phyloP scores from a whole-genome alignment of 108 stramenopile species.

The Cyclotella baltica region DNA sequence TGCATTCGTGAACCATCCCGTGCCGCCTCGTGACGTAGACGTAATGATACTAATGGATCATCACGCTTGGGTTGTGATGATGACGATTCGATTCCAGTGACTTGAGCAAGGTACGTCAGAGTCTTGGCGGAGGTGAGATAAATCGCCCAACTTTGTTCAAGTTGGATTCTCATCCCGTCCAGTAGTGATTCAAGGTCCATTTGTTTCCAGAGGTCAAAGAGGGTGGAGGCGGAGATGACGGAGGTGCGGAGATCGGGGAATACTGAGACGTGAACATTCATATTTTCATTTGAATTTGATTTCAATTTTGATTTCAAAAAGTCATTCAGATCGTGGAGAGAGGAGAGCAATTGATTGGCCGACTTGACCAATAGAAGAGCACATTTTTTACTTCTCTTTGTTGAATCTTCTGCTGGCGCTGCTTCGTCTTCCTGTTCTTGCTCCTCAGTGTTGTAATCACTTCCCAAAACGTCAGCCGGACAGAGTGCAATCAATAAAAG shows the following conservation, averaged over 20 bases:
- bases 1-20: constrained; percentile 29
- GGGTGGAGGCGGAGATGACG: constrained; percentile 10
- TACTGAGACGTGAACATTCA: too few species aligned
- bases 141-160: constrained; percentile 50
- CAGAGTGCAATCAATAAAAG: constrained; percentile 38
- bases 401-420: not conserved
- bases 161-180: constrained; percentile 20
- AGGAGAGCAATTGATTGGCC: not conserved
- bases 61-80: not conserved
- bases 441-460: constrained; percentile 20
- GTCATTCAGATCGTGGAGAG: constrained; percentile 6
- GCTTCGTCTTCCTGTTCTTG: too few species aligned
- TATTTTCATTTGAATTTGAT: too few species aligned
- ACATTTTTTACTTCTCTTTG: not conserved
- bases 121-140: constrained; percentile 44
- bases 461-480: constrained; percentile 45
- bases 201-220: constrained; percentile 45
- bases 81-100: constrained; percentile 15
- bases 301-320: not conserved
- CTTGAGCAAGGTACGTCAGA: constrained; percentile 23
- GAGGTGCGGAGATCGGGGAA: too few species aligned
- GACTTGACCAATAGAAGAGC: constrained; percentile 9
- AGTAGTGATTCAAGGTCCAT: constrained; percentile 32
- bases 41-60: constrained; percentile 39
- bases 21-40: constrained; percentile 39